Percentiles rank a stretch among this genome's conserved stretches.
These are phyloP conservation scores for Trichaptum fuscoviolaceum DNA, from an alignment of 768 basidiomycete species.

Conservation along the genomic window DNA sequence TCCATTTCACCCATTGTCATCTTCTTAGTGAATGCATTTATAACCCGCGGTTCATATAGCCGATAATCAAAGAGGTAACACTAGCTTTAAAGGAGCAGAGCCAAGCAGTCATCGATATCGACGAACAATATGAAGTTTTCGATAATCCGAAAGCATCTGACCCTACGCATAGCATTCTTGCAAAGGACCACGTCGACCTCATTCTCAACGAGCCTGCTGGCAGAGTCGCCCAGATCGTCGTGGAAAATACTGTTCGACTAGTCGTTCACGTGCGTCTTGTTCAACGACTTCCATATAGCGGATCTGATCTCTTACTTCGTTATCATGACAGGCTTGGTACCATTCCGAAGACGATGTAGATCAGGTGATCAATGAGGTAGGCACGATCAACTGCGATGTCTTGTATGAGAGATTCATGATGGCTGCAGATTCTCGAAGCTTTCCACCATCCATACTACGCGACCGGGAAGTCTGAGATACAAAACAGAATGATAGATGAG, in stretches of 20 bases:
- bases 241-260: constrained; percentile 53
- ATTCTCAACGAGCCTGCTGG: constrained; percentile 74
- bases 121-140: constrained; percentile 71
- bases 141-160: constrained; percentile 62
- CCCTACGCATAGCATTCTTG: constrained; percentile 52
- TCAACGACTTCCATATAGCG: background rate
- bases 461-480: constrained; percentile 45
- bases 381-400: constrained; percentile 2
- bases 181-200: constrained; percentile 60
- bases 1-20: background rate
- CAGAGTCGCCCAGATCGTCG: constrained; percentile 63
- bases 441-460: constrained; percentile 71
- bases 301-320: background rate
- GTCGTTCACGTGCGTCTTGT: constrained; percentile 42
- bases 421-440: constrained; percentile 46
- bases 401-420: background rate
- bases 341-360: constrained; percentile 37
- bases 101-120: constrained; percentile 62
- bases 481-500: constrained; percentile 53
- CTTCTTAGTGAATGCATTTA: too few relatives aligned
- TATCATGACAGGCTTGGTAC: constrained; percentile 39
- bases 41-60: constrained; percentile 32
- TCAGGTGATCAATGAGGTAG: constrained; percentile 39
- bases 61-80: constrained; percentile 55
- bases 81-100: constrained; percentile 54